Percentiles rank a stretch among this genome's conserved stretches.
Conservation (phyloP, 441 rosid genomes). For the Jatropha multifida region DNA sequence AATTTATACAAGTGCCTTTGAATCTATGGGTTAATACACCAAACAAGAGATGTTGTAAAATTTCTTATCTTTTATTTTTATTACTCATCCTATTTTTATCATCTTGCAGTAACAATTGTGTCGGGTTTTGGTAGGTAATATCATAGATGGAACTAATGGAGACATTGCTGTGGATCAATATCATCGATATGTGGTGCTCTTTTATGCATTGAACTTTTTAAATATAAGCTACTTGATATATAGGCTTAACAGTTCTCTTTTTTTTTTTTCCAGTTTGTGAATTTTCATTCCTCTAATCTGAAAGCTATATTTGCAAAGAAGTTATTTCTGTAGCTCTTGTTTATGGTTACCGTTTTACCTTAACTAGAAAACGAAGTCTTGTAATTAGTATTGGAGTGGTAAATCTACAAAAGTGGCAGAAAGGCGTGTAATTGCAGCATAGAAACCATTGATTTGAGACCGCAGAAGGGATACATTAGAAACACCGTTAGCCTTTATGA, state of each 20-base stretch:
- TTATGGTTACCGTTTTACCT: neutral
- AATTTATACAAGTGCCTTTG: no score
- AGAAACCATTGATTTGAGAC: neutral
- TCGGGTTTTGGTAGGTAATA: conserved; percentile 35
- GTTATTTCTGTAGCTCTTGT: neutral
- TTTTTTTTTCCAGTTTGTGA: neutral
- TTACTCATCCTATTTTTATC: neutral
- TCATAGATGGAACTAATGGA: conserved; percentile 57
- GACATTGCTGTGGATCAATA: conserved; percentile 64
- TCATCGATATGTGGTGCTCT: conserved; percentile 46
- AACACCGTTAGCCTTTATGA: neutral
- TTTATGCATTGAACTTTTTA: neutral
- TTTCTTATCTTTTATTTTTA: neutral
- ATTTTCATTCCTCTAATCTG: neutral
- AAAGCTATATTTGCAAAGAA: no score
- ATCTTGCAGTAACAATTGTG: neutral
- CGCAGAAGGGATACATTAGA: neutral
- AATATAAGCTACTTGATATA: neutral
- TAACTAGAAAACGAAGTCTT: neutral
- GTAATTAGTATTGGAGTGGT: neutral
- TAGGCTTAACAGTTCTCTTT: neutral
- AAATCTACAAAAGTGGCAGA: no score
- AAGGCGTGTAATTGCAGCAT: neutral
- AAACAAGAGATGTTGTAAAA: no score
- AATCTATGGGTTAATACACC: no score